These are phyloP conservation scores for Hanseniaspora occidentalis DNA, from an alignment of 805 yeast genomes.

Conservation along the genomic window DNA sequence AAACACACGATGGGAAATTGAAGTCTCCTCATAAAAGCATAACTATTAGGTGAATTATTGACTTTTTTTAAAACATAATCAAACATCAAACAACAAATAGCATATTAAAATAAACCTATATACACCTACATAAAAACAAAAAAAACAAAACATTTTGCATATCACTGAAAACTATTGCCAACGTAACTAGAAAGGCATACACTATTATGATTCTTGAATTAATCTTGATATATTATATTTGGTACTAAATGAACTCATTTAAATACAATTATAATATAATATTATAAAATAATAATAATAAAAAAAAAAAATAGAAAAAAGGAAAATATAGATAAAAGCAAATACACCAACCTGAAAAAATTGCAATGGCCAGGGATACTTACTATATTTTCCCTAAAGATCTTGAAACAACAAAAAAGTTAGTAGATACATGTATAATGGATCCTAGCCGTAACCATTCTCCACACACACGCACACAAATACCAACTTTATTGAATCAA, in stretches of 20 bases:
- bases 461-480: neutral
- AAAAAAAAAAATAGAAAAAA: neutral
- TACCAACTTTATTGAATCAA: neutral
- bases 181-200: no score
- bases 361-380: slow-evolving; percentile 1
- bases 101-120: neutral
- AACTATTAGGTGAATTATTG: neutral
- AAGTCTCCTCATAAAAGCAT: slow-evolving; percentile 1
- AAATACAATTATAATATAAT: neutral
- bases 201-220: no score
- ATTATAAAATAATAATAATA: neutral
- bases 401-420: neutral
- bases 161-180: no score
- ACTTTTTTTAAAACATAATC: slow-evolving; percentile 8
- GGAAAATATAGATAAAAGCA: neutral
- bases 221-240: neutral
- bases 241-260: neutral
- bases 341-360: neutral
- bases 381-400: neutral
- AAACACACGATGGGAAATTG: neutral
- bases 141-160: no score
- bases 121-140: no score
- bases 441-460: neutral
- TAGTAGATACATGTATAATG: neutral
- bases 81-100: neutral